A percentile compares a stretch with the other conserved stretches of the same genome.
Evolutionary conservation across 306 rosid species (phyloP).

Genomic region (Inga leiocalycina): DNA sequence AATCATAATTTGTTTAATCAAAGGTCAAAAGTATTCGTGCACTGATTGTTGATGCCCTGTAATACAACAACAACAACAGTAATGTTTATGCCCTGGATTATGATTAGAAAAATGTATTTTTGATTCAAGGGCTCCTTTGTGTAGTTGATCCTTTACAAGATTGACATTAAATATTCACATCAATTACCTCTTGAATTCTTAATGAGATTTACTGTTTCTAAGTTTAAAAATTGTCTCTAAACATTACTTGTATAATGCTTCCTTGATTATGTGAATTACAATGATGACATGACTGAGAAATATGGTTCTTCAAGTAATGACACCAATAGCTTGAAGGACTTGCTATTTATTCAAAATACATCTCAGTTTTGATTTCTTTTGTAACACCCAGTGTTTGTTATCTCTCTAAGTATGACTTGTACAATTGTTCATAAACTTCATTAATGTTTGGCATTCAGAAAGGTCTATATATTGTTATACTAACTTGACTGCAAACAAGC

Average conservation of each 20-base stretch:
- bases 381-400: not conserved
- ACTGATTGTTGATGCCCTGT: not conserved
- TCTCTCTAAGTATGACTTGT: not conserved
- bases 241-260: slow-evolving; percentile 22
- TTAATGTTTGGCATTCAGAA: not conserved
- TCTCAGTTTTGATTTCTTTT: not conserved
- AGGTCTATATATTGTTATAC: not conserved
- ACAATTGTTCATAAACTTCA: slow-evolving; percentile 3
- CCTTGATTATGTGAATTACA: not conserved
- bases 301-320: not conserved
- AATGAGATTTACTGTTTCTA: slow-evolving; percentile 10
- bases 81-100: not conserved
- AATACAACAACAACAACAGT: too few relatives aligned
- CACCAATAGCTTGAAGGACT: not conserved
- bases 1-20: slow-evolving; percentile 16
- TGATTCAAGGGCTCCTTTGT: slow-evolving; percentile 1
- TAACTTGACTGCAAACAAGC: not conserved
- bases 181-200: not conserved
- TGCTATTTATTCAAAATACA: not conserved
- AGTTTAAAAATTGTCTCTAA: not conserved
- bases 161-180: not conserved
- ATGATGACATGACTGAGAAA: slow-evolving; percentile 6
- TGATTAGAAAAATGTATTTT: slow-evolving; percentile 24
- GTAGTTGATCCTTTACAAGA: not conserved
- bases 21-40: slow-evolving; percentile 19